These are phyloP conservation scores for Phytomonas sp. DNA, from an alignment of 208 protist species.

Conservation along the genomic window DNA sequence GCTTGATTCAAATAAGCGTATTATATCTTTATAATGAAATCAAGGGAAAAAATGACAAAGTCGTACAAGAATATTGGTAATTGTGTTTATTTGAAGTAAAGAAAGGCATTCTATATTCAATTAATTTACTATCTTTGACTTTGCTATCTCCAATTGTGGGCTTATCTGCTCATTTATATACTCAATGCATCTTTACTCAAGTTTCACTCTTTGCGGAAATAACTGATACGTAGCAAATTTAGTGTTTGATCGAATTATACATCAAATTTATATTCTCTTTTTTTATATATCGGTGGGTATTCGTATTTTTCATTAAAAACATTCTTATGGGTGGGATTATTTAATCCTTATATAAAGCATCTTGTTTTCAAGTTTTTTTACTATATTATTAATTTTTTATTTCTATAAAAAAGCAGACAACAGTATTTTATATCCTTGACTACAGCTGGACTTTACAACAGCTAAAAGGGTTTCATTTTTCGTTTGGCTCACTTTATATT, in stretches of 20 bases:
- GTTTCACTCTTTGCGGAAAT: not conserved
- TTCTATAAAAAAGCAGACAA: not conserved
- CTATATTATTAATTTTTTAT: not conserved
- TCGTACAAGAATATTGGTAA: conserved; percentile 1
- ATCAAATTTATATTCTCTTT: conserved; percentile 9
- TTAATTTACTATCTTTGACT: not conserved
- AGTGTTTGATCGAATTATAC: not conserved
- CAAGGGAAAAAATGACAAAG: conserved; percentile 13
- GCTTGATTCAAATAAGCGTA: not conserved
- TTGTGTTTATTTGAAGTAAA: conserved; percentile 9
- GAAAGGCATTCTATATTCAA: not conserved
- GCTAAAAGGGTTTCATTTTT: conserved; percentile 1
- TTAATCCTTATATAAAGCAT: conserved; percentile 2
- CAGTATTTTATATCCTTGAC: conserved; percentile 4
- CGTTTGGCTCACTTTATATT: not conserved
- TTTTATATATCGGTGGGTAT: not conserved
- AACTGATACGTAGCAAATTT: not conserved
- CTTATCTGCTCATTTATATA: not conserved
- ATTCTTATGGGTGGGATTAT: not conserved
- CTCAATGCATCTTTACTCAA: conserved; percentile 7
- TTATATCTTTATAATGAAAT: conserved; percentile 11
- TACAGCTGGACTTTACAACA: not conserved
- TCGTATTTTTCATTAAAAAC: not conserved
- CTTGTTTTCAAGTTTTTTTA: conserved; percentile 1
- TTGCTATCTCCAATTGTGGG: not conserved